A percentile compares a stretch with the other conserved stretches of the same genome.
Conservation (phyloP, 2,329 filamentous ascomycete genomes). For the Diaporthe velutina region DNA sequence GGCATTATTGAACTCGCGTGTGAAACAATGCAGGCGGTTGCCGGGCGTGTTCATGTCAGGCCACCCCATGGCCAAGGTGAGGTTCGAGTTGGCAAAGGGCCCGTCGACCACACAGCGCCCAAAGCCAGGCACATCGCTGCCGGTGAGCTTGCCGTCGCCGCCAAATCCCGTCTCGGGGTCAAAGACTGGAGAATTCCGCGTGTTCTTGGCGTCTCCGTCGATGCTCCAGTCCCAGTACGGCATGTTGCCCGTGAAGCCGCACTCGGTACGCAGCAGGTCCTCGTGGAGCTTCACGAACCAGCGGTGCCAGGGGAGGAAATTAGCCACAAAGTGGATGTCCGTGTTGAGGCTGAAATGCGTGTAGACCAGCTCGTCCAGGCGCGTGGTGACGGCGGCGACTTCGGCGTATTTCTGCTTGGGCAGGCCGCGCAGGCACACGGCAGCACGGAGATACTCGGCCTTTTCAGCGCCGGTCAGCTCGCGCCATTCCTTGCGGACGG, state of each 20-base stretch:
- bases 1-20: conserved; percentile 5
- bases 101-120: conserved; percentile 5
- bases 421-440: background rate
- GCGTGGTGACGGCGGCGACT: conserved; percentile 1
- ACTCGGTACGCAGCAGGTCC: background rate
- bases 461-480: conserved; percentile 5
- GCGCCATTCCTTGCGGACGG: conserved; percentile 7
- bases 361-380: background rate
- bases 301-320: conserved; percentile 14
- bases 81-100: conserved; percentile 16
- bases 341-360: background rate
- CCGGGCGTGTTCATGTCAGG: background rate
- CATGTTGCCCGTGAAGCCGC: background rate
- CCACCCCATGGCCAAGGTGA: conserved; percentile 2
- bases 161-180: background rate
- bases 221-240: conserved; percentile 21
- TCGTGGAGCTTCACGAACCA: conserved; percentile 4
- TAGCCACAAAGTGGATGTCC: conserved; percentile 1
- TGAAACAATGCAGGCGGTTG: conserved; percentile 13
- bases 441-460: conserved; percentile 8
- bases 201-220: background rate
- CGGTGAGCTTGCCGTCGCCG: conserved; percentile 3
- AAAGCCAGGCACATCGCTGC: background rate
- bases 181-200: background rate
- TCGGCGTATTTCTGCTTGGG: background rate